Base-by-base conservation (phyloP, 345 rosid genomes). In the Microcos paniculata region DNA sequence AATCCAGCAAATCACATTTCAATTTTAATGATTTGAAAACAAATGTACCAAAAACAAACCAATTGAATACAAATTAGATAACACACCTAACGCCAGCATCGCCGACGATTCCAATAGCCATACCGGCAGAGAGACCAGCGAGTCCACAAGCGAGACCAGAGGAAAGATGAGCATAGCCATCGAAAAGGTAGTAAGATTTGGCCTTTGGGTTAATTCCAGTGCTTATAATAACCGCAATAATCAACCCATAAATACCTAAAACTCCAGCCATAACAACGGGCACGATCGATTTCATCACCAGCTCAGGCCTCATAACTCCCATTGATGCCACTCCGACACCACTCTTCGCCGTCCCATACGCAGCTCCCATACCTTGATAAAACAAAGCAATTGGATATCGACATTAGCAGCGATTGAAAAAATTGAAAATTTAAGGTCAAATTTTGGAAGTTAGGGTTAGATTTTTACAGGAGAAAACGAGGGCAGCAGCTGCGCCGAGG, bases 291-390 rank as follows among this genome's bases (percentile, higher is more conserved):
- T 92, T 90, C 97, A 90, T 92, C 48, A 90, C 94, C 59, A 92
- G 90, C 84, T 92, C 94, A 8, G 94, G 94, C 84, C 97, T 86
- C 97, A 92, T 92, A 77, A 92, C 97, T 46, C 94, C 97, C 93
- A 92, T 90, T 6, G 93, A 92, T 46, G 93, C 97, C 78, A 92
- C 93, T 0, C 94, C 97, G 1, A 90, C 94, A 31, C 97, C 94
- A 72, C 97, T 92, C 89, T 90, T 92, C 10, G 92, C 94, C 15
- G 94, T 91, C 24, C 94, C 94, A 55, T 91, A 91, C 18, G 96
- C 94, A 6, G 94, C 94, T 79, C 96, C 96, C 96, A 91, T 91
- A 70, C 95, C 95, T 89, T 61, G 31, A 56, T 51, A 6, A 6
- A 48, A 4, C 1, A n/a, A 63, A 51, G n/a, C 57, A 48, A 45